Evolutionary conservation across 2,329 filamentous ascomycete genomes (phyloP).

Genomic region (Arachnomyces sp.): DNA sequence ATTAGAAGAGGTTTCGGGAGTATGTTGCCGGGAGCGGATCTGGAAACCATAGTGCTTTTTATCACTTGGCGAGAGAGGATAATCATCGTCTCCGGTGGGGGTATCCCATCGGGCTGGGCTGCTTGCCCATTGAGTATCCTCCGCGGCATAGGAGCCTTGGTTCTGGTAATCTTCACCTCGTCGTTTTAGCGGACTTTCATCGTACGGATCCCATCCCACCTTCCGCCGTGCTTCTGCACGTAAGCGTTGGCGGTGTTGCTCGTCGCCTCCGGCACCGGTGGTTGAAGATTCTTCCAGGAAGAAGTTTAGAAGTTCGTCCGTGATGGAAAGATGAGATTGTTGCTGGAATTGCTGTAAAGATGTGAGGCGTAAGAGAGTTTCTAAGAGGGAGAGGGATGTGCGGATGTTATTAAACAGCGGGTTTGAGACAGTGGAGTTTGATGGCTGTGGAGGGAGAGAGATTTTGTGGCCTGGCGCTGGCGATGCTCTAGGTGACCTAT

Average conservation of each 20-base stretch:
- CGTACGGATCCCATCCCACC: conserved; percentile 65
- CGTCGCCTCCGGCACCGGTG: conserved; percentile 57
- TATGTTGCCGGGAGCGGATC: conserved; percentile 26
- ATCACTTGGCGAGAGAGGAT: conserved; percentile 21
- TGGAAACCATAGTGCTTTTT: conserved; percentile 18
- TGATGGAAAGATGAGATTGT: conserved; percentile 77
- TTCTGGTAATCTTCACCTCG: conserved; percentile 60
- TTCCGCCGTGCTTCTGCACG: conserved; percentile 53
- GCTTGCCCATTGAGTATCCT: conserved; percentile 12
- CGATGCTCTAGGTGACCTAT: conserved; percentile 26
- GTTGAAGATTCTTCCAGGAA: conserved; percentile 67
- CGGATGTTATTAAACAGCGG: conserved; percentile 47
- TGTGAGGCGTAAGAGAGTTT: conserved; percentile 78
- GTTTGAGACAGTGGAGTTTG: conserved; percentile 34
- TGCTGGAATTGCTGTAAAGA: conserved; percentile 91
- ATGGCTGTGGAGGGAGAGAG: conserved; percentile 9
- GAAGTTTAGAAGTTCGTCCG: conserved; percentile 81
- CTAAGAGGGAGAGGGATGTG: conserved; percentile 70
- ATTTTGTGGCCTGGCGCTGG: conserved; percentile 40
- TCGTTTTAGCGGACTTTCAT: conserved; percentile 61
- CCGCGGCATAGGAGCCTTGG: conserved; percentile 17
- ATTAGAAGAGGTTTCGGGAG: conserved; percentile 21
- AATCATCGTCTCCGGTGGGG: conserved; percentile 17
- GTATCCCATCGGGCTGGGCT: conserved; percentile 18
- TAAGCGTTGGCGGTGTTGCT: conserved; percentile 52